Evolutionary conservation across 2,329 filamentous ascomycete species (phyloP).

Genomic region (Polytolypa hystricis): DNA sequence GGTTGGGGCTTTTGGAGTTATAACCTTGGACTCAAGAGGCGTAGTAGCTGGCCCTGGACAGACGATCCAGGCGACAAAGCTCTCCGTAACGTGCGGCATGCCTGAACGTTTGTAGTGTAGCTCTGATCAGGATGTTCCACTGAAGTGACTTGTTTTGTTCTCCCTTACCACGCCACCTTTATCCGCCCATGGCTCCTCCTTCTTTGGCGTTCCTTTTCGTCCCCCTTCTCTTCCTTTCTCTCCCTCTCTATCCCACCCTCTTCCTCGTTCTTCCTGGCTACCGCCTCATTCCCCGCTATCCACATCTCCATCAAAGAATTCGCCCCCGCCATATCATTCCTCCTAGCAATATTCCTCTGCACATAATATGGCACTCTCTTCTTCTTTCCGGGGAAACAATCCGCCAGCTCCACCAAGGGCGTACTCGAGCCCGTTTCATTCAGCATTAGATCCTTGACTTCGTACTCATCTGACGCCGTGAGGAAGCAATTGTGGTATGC

Average conservation of each 20-base stretch:
- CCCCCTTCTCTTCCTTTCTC: not conserved
- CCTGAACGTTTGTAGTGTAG: too few relatives aligned
- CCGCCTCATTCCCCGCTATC: constrained; percentile 13
- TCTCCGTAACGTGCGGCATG: too few relatives aligned
- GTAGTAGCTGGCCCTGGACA: too few relatives aligned
- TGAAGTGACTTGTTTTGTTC: too few relatives aligned
- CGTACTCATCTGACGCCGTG: constrained; percentile 14
- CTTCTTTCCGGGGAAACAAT: constrained; percentile 22
- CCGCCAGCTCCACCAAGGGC: constrained; percentile 21
- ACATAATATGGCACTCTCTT: constrained; percentile 11
- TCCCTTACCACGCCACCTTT: too few relatives aligned
- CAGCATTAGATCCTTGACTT: constrained; percentile 21
- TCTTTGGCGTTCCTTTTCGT: too few relatives aligned
- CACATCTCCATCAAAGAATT: constrained; percentile 18
- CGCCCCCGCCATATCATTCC: constrained; percentile 17
- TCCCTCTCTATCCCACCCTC: not conserved
- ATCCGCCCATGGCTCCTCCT: too few relatives aligned
- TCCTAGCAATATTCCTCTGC: constrained; percentile 13
- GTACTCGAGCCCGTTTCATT: constrained; percentile 10
- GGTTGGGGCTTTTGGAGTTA: too few relatives aligned
- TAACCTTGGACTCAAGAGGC: too few relatives aligned
- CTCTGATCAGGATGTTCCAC: too few relatives aligned
- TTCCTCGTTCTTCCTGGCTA: constrained; percentile 2
- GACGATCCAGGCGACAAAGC: too few relatives aligned
- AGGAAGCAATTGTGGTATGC: constrained; percentile 22